Conservation (phyloP, 2,329 filamentous ascomycete genomes). For the Madurella mycetomatis region DNA sequence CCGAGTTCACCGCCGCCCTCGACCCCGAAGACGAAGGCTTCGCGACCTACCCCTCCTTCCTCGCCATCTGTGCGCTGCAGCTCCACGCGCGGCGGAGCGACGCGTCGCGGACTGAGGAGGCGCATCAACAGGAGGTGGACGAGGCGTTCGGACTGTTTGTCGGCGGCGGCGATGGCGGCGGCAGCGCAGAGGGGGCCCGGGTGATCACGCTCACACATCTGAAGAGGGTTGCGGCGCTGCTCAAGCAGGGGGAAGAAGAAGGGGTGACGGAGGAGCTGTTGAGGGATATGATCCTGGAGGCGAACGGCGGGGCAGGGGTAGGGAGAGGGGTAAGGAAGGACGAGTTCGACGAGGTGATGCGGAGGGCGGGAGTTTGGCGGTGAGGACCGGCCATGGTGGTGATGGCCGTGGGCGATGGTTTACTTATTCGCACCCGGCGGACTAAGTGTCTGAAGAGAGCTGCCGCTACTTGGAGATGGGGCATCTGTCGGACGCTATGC, state of each 20-base stretch:
- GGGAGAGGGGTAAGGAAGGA: slow-evolving; percentile 67
- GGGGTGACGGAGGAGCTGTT: slow-evolving; percentile 77
- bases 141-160: slow-evolving; percentile 76
- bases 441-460: too few relatives aligned
- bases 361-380: slow-evolving; percentile 75
- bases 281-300: slow-evolving; percentile 91
- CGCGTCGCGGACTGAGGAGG: slow-evolving; percentile 46
- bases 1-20: slow-evolving; percentile 72
- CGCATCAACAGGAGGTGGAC: slow-evolving; percentile 64
- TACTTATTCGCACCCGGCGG: neutral
- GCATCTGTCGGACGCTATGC: too few relatives aligned
- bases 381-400: slow-evolving; percentile 36
- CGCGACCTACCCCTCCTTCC: slow-evolving; percentile 74
- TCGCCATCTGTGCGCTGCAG: slow-evolving; percentile 84
- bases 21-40: slow-evolving; percentile 79
- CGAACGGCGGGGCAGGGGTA: slow-evolving; percentile 74
- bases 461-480: too few relatives aligned
- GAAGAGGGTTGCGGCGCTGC: slow-evolving; percentile 68
- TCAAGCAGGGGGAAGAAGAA: slow-evolving; percentile 79
- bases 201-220: slow-evolving; percentile 80
- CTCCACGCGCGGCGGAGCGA: slow-evolving; percentile 54
- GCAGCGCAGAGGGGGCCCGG: slow-evolving; percentile 29
- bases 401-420: neutral
- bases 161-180: slow-evolving; percentile 15
- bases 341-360: slow-evolving; percentile 86